Percentiles rank a stretch among this genome's conserved stretches.
These are phyloP conservation scores for Podospora australis DNA, from an alignment of 495 filamentous ascomycete species.

Conservation along the genomic window DNA sequence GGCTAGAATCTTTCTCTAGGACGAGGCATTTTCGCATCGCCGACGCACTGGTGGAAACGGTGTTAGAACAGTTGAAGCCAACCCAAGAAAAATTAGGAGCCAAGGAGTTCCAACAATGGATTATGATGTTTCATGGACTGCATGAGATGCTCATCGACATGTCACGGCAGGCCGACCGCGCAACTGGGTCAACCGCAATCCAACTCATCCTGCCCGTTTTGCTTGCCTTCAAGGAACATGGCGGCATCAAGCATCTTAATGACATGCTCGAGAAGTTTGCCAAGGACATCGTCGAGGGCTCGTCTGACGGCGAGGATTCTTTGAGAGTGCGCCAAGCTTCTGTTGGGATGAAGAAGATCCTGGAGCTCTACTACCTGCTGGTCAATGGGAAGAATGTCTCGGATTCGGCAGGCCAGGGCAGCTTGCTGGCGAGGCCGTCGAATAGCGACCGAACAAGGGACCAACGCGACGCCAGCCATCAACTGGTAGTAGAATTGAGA, in stretches of 20 bases:
- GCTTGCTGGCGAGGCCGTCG: slow-evolving; percentile 48
- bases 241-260: slow-evolving; percentile 68
- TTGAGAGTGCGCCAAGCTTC: slow-evolving; percentile 34
- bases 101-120: slow-evolving; percentile 66
- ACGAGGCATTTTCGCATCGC: slow-evolving; percentile 67
- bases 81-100: slow-evolving; percentile 18
- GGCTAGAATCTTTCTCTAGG: slow-evolving; percentile 56
- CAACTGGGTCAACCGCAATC: too few relatives aligned
- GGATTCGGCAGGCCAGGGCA: slow-evolving; percentile 62
- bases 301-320: slow-evolving; percentile 26
- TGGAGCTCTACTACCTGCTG: slow-evolving; percentile 71
- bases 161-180: slow-evolving; percentile 47
- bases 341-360: slow-evolving; percentile 71
- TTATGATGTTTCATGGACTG: slow-evolving; percentile 68
- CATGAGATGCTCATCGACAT: slow-evolving; percentile 71
- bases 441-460: slow-evolving; percentile 40
- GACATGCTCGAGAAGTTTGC: slow-evolving; percentile 68
- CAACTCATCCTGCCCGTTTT: slow-evolving; percentile 75
- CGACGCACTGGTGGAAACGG: slow-evolving; percentile 66
- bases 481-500: slow-evolving; percentile 83
- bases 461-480: slow-evolving; percentile 61
- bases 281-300: slow-evolving; percentile 48
- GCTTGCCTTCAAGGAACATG: slow-evolving; percentile 74
- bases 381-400: slow-evolving; percentile 68
- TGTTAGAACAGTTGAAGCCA: slow-evolving; percentile 55